Base-by-base conservation (phyloP, 2,329 filamentous ascomycete species). In the Beauveria australis region DNA sequence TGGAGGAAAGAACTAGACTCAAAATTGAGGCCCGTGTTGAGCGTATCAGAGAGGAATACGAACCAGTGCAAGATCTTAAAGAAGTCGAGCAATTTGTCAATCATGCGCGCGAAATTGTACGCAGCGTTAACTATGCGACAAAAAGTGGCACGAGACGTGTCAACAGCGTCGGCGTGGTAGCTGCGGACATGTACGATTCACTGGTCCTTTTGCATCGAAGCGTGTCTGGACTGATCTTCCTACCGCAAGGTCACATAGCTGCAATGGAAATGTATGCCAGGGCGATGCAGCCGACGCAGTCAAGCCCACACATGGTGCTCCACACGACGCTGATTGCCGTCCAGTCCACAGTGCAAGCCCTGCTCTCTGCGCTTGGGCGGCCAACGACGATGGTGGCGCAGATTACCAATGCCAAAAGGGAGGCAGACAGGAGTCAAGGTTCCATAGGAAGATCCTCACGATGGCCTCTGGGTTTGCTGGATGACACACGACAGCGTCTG, bases 81-180 rank as follows among this genome's bases (percentile, higher is more conserved):
- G 93, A 97, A 73, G 92, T 97, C 3, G 93, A 97, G 69, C 87
- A 94, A 67, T 96, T 99, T 73, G 87, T 96, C 58, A 87, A 91
- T 57, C 90, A 96, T 70, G 93, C 93, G 22, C 85, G 91, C 67
- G 93, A 97, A 60, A 92, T 92, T 73, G 87, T 99, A 44, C 87
- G 92, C 55, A 86, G 88, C 64, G 85, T 97, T 62, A 92, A 92
- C 68, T 87, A 89, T 67, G 88, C 90, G 59, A 93, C 89, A 0
- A 90, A 89, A 73, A 91, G 87, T 66, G 85, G 95, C 56, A 87
- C 94, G 44, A 86, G 93, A 61, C 84, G 91, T 61, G 86, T 89
- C 26, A 93, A 94, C 70, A 83, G 84, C 62, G 75, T 93, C 30
- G 85, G 86, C 52, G 85, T 89, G 66, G 83, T 83, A 30, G 41